Conservation (phyloP, 192 early-diverging fungal species). For the Gamsiella multidivaricata region DNA sequence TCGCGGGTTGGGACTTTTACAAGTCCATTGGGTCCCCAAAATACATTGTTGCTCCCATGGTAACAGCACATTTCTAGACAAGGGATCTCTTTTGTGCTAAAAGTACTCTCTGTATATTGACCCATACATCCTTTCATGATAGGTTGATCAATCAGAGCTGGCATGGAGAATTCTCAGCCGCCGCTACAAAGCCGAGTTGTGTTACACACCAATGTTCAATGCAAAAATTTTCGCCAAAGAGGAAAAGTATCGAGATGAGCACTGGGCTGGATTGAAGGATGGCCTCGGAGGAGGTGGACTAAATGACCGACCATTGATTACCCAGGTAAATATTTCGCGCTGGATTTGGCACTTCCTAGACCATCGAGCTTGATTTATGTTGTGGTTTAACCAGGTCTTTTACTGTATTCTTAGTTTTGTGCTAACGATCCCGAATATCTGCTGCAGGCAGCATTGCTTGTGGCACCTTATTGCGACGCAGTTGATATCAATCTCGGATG, state of each 20-base stretch:
- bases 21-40: slow-evolving; percentile 77
- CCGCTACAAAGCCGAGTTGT: slow-evolving; percentile 86
- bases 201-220: slow-evolving; percentile 99
- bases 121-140: background rate
- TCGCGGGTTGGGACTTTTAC: slow-evolving; percentile 85
- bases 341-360: no score
- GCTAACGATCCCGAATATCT: slow-evolving; percentile 92
- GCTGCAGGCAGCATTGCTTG: slow-evolving; percentile 82
- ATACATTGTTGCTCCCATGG: slow-evolving; percentile 94
- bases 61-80: background rate
- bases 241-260: slow-evolving; percentile 76
- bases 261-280: slow-evolving; percentile 68
- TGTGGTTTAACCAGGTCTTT: no score
- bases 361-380: no score
- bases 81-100: background rate
- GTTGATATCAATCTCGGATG: slow-evolving; percentile 98
- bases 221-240: slow-evolving; percentile 84
- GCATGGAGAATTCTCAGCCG: slow-evolving; percentile 94
- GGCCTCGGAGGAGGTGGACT: slow-evolving; percentile 57
- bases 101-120: background rate
- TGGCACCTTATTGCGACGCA: slow-evolving; percentile 88
- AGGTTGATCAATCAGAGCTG: slow-evolving; percentile 91
- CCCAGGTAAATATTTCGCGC: slow-evolving; percentile 66
- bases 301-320: slow-evolving; percentile 85
- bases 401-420: slow-evolving; percentile 78